Conservation (phyloP, 306 rosid species). For the Fragaria nilgerrensis region DNA sequence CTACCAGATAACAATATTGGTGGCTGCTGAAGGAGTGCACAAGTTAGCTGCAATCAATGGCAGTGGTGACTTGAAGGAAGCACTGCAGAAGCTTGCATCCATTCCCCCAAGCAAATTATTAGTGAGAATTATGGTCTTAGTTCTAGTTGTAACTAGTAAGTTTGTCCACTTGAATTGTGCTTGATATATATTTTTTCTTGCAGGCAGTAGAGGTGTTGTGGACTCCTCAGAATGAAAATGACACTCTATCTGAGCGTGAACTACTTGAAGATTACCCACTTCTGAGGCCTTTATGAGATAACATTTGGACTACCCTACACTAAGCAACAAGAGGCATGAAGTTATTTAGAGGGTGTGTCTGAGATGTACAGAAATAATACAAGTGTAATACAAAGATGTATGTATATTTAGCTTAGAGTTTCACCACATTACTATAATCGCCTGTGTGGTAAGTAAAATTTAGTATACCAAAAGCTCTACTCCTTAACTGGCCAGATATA, state of each 20-base stretch:
- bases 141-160: neutral
- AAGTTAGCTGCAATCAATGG: constrained; percentile 89
- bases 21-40: constrained; percentile 89
- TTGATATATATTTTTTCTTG: neutral
- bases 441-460: neutral
- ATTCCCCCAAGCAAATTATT: constrained; percentile 78
- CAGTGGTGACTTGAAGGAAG: constrained; percentile 83
- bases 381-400: constrained; percentile 20
- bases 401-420: constrained; percentile 1
- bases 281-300: constrained; percentile 73
- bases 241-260: constrained; percentile 87
- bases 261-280: constrained; percentile 98
- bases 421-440: neutral
- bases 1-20: constrained; percentile 79
- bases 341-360: neutral
- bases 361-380: constrained; percentile 24
- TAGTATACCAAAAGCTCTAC: neutral
- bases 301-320: neutral
- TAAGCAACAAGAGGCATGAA: neutral
- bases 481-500: neutral
- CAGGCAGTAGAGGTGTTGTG: constrained; percentile 99
- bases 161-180: neutral
- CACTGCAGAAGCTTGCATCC: constrained; percentile 89
- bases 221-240: constrained; percentile 99
- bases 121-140: constrained; percentile 41